Evolutionary conservation across 352 stramenopile species (phyloP).

Genomic region (Phytopythium oedochilum): DNA sequence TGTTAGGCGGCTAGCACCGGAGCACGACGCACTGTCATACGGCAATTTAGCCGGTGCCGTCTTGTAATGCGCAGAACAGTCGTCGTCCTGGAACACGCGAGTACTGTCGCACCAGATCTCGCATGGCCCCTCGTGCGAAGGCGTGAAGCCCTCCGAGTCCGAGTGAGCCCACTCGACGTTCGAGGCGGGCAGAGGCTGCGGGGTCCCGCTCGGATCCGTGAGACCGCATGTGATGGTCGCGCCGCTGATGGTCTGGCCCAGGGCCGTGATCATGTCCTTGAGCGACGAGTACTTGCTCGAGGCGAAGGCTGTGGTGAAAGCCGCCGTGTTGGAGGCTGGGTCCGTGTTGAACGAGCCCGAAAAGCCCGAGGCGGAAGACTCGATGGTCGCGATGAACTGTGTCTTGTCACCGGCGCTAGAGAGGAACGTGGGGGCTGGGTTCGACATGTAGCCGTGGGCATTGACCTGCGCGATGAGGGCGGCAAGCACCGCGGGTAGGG

Average conservation of each 20-base stretch:
- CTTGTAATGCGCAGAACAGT: constrained; percentile 33
- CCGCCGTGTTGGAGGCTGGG: constrained; percentile 17
- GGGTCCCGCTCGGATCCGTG: constrained; percentile 17
- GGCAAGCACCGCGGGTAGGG: constrained; percentile 12
- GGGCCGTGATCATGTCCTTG: constrained; percentile 17
- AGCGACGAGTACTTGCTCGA: constrained; percentile 22
- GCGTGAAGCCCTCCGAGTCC: constrained; percentile 22
- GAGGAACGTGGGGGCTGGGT: constrained; percentile 18
- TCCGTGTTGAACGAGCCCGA: constrained; percentile 16
- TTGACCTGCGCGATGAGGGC: constrained; percentile 7
- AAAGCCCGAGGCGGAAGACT: constrained; percentile 16
- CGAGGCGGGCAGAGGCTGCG: constrained; percentile 12
- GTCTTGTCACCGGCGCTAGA: constrained; percentile 13
- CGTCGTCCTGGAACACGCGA: constrained; percentile 28
- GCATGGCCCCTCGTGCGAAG: constrained; percentile 35
- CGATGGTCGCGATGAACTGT: constrained; percentile 26
- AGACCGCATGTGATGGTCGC: constrained; percentile 17
- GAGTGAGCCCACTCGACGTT: constrained; percentile 25
- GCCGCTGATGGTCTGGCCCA: constrained; percentile 12
- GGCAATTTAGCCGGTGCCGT: constrained; percentile 24
- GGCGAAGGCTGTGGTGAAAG: constrained; percentile 20
- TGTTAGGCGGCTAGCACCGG: constrained; percentile 19
- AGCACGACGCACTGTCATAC: constrained; percentile 24
- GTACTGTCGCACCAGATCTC: constrained; percentile 45
- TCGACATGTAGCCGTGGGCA: constrained; percentile 19